Conservation (phyloP, 495 filamentous ascomycete species). For the Penicillium simplicissimum region DNA sequence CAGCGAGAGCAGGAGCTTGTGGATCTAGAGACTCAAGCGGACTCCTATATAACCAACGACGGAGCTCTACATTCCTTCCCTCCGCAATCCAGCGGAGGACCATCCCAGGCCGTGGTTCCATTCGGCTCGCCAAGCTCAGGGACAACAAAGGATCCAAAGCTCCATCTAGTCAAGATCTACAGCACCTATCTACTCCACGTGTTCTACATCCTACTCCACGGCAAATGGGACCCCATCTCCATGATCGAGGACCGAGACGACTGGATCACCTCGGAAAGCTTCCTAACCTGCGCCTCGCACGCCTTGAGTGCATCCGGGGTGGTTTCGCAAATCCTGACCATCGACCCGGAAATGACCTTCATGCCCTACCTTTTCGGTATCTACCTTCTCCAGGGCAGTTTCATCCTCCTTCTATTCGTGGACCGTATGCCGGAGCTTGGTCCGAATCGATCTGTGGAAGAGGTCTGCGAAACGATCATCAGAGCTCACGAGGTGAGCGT, state of each 20-base stretch:
- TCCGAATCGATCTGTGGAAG: slow-evolving; percentile 50
- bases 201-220: slow-evolving; percentile 56
- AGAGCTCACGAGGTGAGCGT: slow-evolving; percentile 60
- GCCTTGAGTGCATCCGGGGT: slow-evolving; percentile 56
- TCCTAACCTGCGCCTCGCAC: slow-evolving; percentile 53
- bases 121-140: neutral
- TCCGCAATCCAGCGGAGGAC: neutral
- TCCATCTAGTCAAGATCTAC: slow-evolving; percentile 24
- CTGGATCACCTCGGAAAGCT: slow-evolving; percentile 57
- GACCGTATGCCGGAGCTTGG: slow-evolving; percentile 56
- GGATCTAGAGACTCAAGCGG: slow-evolving; percentile 1
- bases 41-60: neutral
- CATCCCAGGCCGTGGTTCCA: neutral
- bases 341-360: slow-evolving; percentile 59
- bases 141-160: slow-evolving; percentile 5
- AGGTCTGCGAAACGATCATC: slow-evolving; percentile 59
- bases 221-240: slow-evolving; percentile 61
- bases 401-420: slow-evolving; percentile 56
- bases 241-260: slow-evolving; percentile 58
- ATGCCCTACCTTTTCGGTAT: slow-evolving; percentile 65
- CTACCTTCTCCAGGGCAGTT: slow-evolving; percentile 60
- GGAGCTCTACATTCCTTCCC: neutral
- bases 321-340: slow-evolving; percentile 52
- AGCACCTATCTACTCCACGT: slow-evolving; percentile 57
- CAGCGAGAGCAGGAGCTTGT: slow-evolving; percentile 22